A percentile compares a stretch with the other conserved stretches of the same genome.
Conservation (phyloP, 805 yeast genomes). For the Metschnikowia aberdeeniae region DNA sequence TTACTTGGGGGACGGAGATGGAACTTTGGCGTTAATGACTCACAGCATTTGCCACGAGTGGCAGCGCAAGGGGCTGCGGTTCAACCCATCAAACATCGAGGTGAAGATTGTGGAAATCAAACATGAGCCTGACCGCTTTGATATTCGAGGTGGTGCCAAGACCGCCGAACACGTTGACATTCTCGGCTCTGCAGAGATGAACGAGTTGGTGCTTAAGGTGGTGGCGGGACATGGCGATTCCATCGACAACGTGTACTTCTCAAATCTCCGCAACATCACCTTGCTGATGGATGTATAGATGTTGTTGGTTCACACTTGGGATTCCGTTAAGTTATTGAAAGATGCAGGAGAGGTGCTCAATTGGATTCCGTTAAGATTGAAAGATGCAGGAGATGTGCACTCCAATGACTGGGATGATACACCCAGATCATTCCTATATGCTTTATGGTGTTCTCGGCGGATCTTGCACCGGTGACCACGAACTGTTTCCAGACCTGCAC, state of each 20-base stretch:
- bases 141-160: conserved; percentile 94
- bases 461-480: too few relatives aligned
- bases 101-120: conserved; percentile 86
- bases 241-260: conserved; percentile 56
- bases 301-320: not conserved
- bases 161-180: conserved; percentile 98
- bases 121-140: conserved; percentile 91
- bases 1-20: conserved; percentile 88
- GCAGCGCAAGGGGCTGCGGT: conserved; percentile 61
- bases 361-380: too few relatives aligned
- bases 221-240: conserved; percentile 76
- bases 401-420: too few relatives aligned
- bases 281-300: conserved; percentile 44
- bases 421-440: too few relatives aligned
- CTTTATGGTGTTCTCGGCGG: too few relatives aligned
- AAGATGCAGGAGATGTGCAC: too few relatives aligned
- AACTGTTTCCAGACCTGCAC: too few relatives aligned
- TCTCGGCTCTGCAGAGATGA: conserved; percentile 86
- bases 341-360: too few relatives aligned
- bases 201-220: conserved; percentile 76
- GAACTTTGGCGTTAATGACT: conserved; percentile 83
- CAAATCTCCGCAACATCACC: conserved; percentile 63
- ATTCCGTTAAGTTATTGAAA: too few relatives aligned
- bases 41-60: conserved; percentile 91
- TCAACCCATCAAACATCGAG: conserved; percentile 70